A percentile compares a stretch with the other conserved stretches of the same genome.
phyloP scores from a whole-genome alignment of 345 rosid species.

The Excoecaria cochinchinensis region DNA sequence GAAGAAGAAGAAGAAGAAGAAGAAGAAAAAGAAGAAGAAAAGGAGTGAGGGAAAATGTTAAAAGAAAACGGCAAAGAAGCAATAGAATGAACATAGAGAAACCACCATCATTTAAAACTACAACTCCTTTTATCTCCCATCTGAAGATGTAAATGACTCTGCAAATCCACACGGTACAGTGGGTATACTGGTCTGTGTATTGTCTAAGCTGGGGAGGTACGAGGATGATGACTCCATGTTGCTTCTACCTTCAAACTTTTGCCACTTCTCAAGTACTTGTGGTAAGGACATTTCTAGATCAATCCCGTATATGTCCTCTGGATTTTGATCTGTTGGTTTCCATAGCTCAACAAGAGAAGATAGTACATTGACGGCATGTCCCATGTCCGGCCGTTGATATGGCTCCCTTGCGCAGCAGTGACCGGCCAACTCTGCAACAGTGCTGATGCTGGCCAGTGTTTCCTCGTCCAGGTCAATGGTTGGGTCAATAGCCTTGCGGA shows the following conservation, averaged over 20 bases:
- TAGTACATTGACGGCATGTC: constrained; percentile 26
- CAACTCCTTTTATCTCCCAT: constrained; percentile 23
- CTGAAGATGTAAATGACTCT: constrained; percentile 20
- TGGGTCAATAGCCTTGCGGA: constrained; percentile 29
- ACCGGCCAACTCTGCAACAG: constrained; percentile 29
- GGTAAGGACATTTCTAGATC: constrained; percentile 30
- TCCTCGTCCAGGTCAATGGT: constrained; percentile 21
- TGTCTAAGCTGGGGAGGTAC: constrained; percentile 22
- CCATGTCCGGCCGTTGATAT: constrained; percentile 35
- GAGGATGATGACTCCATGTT: constrained; percentile 24
- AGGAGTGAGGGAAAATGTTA: background rate
- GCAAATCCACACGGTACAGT: constrained; percentile 12
- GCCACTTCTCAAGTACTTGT: constrained; percentile 32
- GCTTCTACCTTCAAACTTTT: constrained; percentile 27
- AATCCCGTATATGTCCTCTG: constrained; percentile 26
- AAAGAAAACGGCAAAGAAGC: constrained; percentile 2
- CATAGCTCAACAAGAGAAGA: constrained; percentile 30
- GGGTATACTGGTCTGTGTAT: constrained; percentile 31
- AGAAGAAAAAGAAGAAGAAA: background rate
- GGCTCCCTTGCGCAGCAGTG: constrained; percentile 34
- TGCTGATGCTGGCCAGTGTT: constrained; percentile 24
- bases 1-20: too few species aligned
- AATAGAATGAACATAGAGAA: constrained; percentile 19
- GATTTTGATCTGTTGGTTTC: constrained; percentile 26
- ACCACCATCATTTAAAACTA: constrained; percentile 13